These are phyloP conservation scores for Colletotrichum sp. DNA, from an alignment of 2,329 filamentous ascomycete genomes.

Conservation along the genomic window DNA sequence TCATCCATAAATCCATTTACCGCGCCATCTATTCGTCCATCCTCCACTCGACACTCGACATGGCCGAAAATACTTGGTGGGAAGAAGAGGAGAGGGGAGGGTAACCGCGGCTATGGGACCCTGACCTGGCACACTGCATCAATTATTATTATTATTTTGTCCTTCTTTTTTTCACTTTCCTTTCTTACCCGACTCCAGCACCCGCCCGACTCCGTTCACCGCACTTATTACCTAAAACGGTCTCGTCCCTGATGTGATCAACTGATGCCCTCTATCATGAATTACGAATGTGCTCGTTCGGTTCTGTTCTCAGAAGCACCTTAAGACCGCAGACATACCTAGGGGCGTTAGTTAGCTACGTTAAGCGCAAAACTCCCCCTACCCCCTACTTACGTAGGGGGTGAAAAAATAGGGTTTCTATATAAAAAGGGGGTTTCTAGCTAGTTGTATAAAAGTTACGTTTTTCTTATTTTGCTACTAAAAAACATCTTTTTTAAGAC, in stretches of 20 bases:
- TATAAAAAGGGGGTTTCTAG: too few relatives aligned
- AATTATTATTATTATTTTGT: background rate
- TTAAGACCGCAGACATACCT: background rate
- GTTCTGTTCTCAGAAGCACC: background rate
- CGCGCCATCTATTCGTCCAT: background rate
- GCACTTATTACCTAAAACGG: background rate
- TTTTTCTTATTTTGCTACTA: too few relatives aligned
- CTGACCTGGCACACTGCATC: background rate
- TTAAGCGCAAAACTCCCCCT: too few relatives aligned
- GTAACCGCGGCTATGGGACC: slow-evolving; percentile 1
- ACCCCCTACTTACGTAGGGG: too few relatives aligned
- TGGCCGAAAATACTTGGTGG: background rate
- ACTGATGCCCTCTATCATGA: background rate
- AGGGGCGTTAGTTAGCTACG: too few relatives aligned
- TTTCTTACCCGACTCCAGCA: background rate
- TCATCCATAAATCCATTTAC: background rate
- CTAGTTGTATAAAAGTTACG: too few relatives aligned
- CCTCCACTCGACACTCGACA: background rate
- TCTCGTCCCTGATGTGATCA: background rate
- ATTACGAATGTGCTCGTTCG: background rate
- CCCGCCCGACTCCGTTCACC: background rate
- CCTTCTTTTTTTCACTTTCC: background rate
- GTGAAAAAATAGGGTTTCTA: too few relatives aligned
- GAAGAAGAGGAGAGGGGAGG: background rate
- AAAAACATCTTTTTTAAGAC: too few relatives aligned